These are phyloP conservation scores for Pelargonium myrrhifolium DNA, from an alignment of 441 rosid species.

Conservation along the genomic window DNA sequence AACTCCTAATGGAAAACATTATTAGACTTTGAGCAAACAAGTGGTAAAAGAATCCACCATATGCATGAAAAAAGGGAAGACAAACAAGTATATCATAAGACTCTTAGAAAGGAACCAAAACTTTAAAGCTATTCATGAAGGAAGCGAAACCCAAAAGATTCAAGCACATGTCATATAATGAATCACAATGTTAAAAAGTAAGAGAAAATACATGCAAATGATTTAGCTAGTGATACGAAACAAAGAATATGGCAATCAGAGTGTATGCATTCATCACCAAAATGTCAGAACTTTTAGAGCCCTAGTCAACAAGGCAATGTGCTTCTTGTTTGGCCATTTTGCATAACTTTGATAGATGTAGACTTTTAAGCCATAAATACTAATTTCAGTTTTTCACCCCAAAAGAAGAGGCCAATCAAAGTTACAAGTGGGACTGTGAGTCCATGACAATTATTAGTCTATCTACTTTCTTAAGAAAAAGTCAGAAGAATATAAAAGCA, in stretches of 20 bases:
- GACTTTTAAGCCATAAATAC: too few species aligned
- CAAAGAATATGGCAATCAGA: neutral
- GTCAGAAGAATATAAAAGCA: too few species aligned
- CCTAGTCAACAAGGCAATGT: neutral
- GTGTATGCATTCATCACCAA: neutral
- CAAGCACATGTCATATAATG: neutral
- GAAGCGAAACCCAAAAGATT: neutral
- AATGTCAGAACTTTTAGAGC: neutral
- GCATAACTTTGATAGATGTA: too few species aligned
- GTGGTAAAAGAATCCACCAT: conserved; percentile 3
- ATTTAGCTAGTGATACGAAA: conserved; percentile 19
- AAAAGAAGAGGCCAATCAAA: neutral
- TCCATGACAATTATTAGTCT: too few species aligned
- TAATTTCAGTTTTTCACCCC: neutral
- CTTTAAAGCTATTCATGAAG: conserved; percentile 7
- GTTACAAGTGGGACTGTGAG: neutral
- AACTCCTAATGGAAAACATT: neutral
- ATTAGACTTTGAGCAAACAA: neutral
- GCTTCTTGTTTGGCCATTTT: neutral
- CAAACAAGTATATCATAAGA: neutral
- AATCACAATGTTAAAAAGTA: conserved; percentile 10
- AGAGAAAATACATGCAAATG: conserved; percentile 17
- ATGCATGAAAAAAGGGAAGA: conserved; percentile 5
- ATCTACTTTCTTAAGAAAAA: too few species aligned
- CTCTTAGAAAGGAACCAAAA: neutral